phyloP scores from a whole-genome alignment of 306 rosid genomes.

The Abrus pulchellus region DNA sequence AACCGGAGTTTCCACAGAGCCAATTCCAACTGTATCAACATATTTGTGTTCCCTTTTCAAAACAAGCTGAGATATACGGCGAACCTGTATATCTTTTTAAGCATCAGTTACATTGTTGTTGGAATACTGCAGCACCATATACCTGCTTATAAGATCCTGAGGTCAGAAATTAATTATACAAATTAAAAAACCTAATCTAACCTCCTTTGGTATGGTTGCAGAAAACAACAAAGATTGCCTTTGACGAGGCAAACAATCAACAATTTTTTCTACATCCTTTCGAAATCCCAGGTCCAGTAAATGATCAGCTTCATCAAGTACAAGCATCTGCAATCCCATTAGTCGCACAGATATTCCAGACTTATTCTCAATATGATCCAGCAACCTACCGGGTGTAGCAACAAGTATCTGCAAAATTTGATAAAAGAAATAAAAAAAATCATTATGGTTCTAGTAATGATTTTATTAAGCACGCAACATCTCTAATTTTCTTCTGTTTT shows the following conservation, averaged over 20 bases:
- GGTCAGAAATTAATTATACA: conserved; percentile 8
- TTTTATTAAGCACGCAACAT: conserved; percentile 27
- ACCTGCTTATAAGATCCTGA: conserved; percentile 23
- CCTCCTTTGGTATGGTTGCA: conserved; percentile 97
- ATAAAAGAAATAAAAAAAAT: conserved; percentile 9
- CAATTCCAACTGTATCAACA: conserved; percentile 91
- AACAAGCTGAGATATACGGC: conserved; percentile 92
- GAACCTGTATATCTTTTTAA: conserved; percentile 67
- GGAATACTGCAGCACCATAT: conserved; percentile 40
- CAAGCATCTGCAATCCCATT: conserved; percentile 90
- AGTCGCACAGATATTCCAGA: conserved; percentile 82
- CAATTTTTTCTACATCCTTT: conserved; percentile 87
- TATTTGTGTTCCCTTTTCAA: conserved; percentile 85
- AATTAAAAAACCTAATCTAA: conserved; percentile 48
- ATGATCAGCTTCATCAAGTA: conserved; percentile 95
- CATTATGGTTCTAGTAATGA: conserved; percentile 22
- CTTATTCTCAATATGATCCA: conserved; percentile 89
- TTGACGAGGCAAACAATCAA: conserved; percentile 92
- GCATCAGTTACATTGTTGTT: conserved; percentile 36
- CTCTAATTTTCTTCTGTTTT: not conserved
- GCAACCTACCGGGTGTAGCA: conserved; percentile 96
- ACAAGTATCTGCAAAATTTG: conserved; percentile 77
- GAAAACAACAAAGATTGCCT: conserved; percentile 89
- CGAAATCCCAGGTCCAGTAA: conserved; percentile 93
- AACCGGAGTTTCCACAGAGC: conserved; percentile 79